These are phyloP conservation scores for Dendrothele bispora DNA, from an alignment of 768 basidiomycete species.

Conservation along the genomic window DNA sequence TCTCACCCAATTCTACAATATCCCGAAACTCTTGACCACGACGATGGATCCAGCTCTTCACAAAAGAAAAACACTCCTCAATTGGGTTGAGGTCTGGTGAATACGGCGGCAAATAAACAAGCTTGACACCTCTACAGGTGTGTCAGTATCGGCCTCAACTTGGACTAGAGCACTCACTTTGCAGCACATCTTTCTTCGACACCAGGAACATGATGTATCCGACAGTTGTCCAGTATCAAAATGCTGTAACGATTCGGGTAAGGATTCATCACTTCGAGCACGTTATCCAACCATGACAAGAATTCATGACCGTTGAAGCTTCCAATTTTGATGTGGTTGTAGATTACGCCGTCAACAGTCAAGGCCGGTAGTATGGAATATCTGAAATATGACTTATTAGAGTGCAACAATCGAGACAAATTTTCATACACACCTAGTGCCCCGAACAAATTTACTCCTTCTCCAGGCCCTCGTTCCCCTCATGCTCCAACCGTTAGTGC, in stretches of 20 bases:
- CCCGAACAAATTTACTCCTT: constrained; percentile 14
- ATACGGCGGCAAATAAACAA: too few relatives aligned
- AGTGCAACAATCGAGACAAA: neutral
- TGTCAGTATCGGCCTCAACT: too few relatives aligned
- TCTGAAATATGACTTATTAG: constrained; percentile 5
- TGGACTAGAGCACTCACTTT: constrained; percentile 13
- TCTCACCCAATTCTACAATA: constrained; percentile 5
- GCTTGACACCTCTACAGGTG: constrained; percentile 23
- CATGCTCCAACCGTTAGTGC: constrained; percentile 12
- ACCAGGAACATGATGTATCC: constrained; percentile 25
- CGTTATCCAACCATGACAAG: constrained; percentile 14
- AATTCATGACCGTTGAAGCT: constrained; percentile 22
- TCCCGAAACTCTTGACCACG: constrained; percentile 15
- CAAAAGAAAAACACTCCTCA: constrained; percentile 30
- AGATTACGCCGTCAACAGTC: constrained; percentile 12
- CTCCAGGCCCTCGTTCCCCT: constrained; percentile 11
- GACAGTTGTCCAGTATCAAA: constrained; percentile 30
- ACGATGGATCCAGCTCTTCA: constrained; percentile 28
- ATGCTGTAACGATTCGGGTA: constrained; percentile 21
- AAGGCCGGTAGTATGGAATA: constrained; percentile 22
- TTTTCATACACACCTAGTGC: constrained; percentile 14
- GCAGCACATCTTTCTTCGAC: too few relatives aligned
- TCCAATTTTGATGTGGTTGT: too few relatives aligned
- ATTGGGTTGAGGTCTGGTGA: constrained; percentile 36
- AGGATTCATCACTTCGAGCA: constrained; percentile 22